Evolutionary conservation across 2,329 filamentous ascomycete species (phyloP).

Genomic region (Curvularia verruculosa): DNA sequence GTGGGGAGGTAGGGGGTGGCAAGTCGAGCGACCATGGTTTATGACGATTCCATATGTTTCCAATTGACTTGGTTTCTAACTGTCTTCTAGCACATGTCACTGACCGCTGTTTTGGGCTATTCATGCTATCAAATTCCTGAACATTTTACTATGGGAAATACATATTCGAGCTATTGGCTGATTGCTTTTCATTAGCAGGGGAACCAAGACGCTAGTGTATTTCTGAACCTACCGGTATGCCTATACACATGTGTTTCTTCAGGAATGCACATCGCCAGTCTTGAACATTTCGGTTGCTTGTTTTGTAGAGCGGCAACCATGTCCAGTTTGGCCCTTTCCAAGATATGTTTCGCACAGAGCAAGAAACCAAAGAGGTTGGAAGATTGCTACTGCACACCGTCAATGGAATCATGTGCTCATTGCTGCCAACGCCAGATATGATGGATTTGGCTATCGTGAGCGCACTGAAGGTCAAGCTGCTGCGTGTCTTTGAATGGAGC

Average conservation of each 20-base stretch:
- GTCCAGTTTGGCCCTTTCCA: background rate
- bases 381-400: no score
- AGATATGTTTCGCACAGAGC: background rate
- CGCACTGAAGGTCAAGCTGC: background rate
- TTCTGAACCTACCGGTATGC: background rate
- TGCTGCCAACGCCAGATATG: background rate
- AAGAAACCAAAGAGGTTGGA: background rate
- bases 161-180: background rate
- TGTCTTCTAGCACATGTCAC: background rate
- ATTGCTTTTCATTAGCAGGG: background rate
- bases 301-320: background rate
- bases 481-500: background rate
- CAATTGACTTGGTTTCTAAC: background rate
- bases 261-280: background rate
- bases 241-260: background rate
- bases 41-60: background rate
- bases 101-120: background rate
- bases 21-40: background rate
- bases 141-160: background rate
- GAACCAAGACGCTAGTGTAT: background rate
- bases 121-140: no score
- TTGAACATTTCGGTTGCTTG: background rate
- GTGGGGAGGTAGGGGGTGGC: background rate
- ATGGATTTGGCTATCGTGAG: no score
- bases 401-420: background rate